phyloP scores from a whole-genome alignment of 441 rosid species.

The Breynia disticha region DNA sequence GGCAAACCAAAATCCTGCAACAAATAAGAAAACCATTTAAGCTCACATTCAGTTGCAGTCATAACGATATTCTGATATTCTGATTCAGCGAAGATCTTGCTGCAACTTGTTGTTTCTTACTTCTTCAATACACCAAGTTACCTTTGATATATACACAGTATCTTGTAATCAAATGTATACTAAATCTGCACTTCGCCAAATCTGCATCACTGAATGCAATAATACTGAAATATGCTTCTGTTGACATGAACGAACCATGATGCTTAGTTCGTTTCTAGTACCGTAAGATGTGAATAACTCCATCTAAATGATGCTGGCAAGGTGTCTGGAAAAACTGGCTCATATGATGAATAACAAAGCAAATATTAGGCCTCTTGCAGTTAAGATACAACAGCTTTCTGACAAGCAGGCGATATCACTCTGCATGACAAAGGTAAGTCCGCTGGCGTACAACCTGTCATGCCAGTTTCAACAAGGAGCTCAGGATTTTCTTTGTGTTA shows the following conservation, averaged over 20 bases:
- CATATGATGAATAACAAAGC: background rate
- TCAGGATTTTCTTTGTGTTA: background rate
- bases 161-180: background rate
- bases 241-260: background rate
- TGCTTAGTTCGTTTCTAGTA: background rate
- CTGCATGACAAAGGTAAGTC: background rate
- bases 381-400: background rate
- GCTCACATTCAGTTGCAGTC: background rate
- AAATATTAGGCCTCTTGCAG: background rate
- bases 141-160: background rate
- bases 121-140: background rate
- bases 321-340: background rate
- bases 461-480: background rate
- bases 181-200: background rate
- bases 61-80: conserved; percentile 1
- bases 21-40: background rate
- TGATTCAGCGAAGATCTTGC: background rate
- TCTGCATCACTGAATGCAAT: background rate
- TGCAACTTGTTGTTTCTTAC: conserved; percentile 3
- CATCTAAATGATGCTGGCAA: background rate
- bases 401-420: background rate
- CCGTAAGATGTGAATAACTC: background rate
- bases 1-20: background rate
- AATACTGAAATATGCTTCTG: background rate
- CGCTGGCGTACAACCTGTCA: background rate